Evolutionary conservation across 1,284 basidiomycete genomes (phyloP).

Genomic region (Leccinum griseonigrum): DNA sequence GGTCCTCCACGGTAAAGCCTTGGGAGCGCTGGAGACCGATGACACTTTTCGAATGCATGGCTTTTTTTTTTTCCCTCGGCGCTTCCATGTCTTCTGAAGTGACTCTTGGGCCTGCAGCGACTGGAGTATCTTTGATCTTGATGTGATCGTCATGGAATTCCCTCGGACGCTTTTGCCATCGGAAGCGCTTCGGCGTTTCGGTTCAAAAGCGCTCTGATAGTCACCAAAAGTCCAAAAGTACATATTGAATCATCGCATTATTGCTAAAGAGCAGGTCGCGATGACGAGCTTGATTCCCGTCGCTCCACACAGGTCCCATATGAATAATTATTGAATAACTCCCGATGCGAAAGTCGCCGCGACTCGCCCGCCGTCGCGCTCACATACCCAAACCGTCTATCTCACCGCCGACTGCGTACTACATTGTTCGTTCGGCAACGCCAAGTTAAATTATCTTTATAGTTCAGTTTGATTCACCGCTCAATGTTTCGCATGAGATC

Average conservation of each 20-base stretch:
- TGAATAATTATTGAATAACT: not conserved
- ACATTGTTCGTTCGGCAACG: not conserved
- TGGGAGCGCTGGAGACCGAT: not conserved
- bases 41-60: not conserved
- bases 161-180: not conserved
- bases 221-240: not conserved
- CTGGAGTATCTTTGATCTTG: not conserved
- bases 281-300: not conserved
- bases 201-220: not conserved
- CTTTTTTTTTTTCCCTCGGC: not conserved
- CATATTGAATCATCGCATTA: not conserved
- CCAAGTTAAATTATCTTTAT: not conserved
- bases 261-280: not conserved
- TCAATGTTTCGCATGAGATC: not conserved
- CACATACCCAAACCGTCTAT: not conserved
- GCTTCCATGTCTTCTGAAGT: not conserved
- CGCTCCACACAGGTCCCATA: not conserved
- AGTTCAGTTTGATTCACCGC: not conserved
- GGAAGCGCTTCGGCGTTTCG: not conserved
- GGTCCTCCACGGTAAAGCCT: not conserved
- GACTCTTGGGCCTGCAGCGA: not conserved
- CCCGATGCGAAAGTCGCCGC: not conserved
- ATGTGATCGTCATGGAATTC: not conserved
- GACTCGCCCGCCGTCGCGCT: not conserved
- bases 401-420: not conserved